A percentile compares a stretch with the other conserved stretches of the same genome.
Evolutionary conservation across 176 grass and related monocot genomes (phyloP).

Genomic region (Triticum urartu): DNA sequence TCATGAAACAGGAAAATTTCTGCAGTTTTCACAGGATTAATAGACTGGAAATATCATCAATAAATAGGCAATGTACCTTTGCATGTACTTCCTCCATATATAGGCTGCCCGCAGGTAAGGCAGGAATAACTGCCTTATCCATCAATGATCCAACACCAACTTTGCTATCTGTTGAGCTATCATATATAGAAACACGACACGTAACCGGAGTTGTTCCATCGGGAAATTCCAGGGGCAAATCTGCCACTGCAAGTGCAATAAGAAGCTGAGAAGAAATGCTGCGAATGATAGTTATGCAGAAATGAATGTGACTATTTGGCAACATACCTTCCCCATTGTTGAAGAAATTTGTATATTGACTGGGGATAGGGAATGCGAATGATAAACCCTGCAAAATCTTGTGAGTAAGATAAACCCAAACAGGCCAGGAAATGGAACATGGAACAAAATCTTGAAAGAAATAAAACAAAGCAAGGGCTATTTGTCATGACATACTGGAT

Average conservation of each 20-base stretch:
- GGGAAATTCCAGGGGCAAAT: constrained; percentile 90
- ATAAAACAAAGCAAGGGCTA: not conserved
- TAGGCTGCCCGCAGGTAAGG: constrained; percentile 72
- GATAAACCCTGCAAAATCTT: constrained; percentile 72
- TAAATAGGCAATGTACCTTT: constrained; percentile 48
- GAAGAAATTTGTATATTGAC: constrained; percentile 77
- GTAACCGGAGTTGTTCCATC: constrained; percentile 97
- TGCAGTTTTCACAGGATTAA: not conserved
- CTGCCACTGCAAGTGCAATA: constrained; percentile 65
- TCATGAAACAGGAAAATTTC: not conserved
- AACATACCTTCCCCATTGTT: constrained; percentile 85
- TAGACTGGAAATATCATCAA: constrained; percentile 13
- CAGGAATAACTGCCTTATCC: constrained; percentile 80
- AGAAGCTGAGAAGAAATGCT: constrained; percentile 13
- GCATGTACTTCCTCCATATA: constrained; percentile 99
- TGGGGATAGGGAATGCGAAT: constrained; percentile 91
- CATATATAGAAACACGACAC: constrained; percentile 86
- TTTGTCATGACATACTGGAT: constrained; percentile 74
- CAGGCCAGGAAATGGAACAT: constrained; percentile 24
- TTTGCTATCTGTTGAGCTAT: constrained; percentile 78
- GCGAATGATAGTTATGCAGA: not conserved
- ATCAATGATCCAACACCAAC: constrained; percentile 89
- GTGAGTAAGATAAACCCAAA: constrained; percentile 21
- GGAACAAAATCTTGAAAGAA: not conserved
- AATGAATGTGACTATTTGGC: not conserved